A percentile compares a stretch with the other conserved stretches of the same genome.
phyloP scores from a whole-genome alignment of 306 rosid genomes.

The Arachis stenosperma region DNA sequence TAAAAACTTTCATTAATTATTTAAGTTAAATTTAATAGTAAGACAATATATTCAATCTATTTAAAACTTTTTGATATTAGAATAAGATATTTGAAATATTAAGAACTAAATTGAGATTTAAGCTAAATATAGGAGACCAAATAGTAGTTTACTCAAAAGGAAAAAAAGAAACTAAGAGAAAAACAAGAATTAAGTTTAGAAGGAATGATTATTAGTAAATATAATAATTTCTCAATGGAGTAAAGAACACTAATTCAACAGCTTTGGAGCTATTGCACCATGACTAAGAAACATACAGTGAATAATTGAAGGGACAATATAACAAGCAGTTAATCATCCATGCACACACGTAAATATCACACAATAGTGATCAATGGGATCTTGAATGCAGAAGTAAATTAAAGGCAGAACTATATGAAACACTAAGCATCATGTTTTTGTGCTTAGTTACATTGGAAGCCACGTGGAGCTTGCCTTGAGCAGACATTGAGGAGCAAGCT shows the following conservation, averaged over 20 bases:
- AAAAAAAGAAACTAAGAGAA: no score
- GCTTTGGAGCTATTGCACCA: slow-evolving; percentile 7
- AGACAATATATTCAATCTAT: no score
- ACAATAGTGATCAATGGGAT: background rate
- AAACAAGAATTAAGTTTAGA: no score
- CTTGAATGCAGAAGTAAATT: background rate
- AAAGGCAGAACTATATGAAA: slow-evolving; percentile 13
- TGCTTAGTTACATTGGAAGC: slow-evolving; percentile 56
- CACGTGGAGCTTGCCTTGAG: slow-evolving; percentile 44
- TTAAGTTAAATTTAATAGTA: no score
- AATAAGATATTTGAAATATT: no score
- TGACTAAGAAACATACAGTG: slow-evolving; percentile 6
- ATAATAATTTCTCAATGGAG: slow-evolving; percentile 2
- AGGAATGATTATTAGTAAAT: background rate
- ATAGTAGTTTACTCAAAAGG: no score
- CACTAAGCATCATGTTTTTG: background rate
- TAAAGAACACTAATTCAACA: slow-evolving; percentile 11
- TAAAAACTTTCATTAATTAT: no score
- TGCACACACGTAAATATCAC: slow-evolving; percentile 21
- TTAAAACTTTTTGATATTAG: no score
- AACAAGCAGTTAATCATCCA: slow-evolving; percentile 40
- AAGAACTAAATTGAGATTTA: no score
- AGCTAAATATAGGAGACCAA: no score
- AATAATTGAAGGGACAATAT: slow-evolving; percentile 16
- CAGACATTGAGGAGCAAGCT: slow-evolving; percentile 78